A percentile compares a stretch with the other conserved stretches of the same genome.
phyloP scores from a whole-genome alignment of 2,329 filamentous ascomycete genomes.

The Aureobasidium sp. region DNA sequence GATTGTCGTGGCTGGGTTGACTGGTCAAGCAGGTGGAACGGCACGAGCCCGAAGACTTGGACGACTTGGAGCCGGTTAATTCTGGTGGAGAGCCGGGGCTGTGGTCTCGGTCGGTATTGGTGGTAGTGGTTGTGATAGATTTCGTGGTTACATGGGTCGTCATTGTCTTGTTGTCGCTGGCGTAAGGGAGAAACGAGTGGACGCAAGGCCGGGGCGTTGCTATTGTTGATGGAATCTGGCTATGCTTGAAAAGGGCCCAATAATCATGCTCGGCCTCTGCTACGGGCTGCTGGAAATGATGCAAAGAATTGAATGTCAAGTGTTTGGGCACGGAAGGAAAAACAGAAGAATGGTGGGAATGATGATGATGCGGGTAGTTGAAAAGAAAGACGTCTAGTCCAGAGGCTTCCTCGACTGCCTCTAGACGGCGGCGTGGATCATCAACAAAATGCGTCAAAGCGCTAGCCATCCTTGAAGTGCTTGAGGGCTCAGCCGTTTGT shows the following conservation, averaged over 20 bases:
- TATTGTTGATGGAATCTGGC: slow-evolving; percentile 1
- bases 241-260: slow-evolving; percentile 2
- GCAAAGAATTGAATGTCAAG: neutral
- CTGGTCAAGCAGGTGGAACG: slow-evolving; percentile 71
- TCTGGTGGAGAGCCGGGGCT: slow-evolving; percentile 64
- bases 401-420: neutral
- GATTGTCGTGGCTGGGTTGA: slow-evolving; percentile 49
- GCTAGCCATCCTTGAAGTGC: slow-evolving; percentile 1
- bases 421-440: slow-evolving; percentile 2
- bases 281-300: neutral
- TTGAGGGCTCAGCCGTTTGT: slow-evolving; percentile 1
- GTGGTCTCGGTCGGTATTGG: slow-evolving; percentile 19
- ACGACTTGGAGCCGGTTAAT: slow-evolving; percentile 77
- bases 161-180: slow-evolving; percentile 11
- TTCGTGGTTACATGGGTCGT: slow-evolving; percentile 1
- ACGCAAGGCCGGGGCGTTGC: slow-evolving; percentile 14
- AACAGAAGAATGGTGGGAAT: neutral
- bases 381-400: neutral
- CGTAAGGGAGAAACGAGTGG: slow-evolving; percentile 12
- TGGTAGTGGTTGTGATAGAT: neutral
- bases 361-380: neutral
- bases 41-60: slow-evolving; percentile 68
- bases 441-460: slow-evolving; percentile 5
- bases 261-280: slow-evolving; percentile 10
- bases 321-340: neutral